Conservation (phyloP, 2,329 filamentous ascomycete genomes). For the Cladophialophora bantiana region DNA sequence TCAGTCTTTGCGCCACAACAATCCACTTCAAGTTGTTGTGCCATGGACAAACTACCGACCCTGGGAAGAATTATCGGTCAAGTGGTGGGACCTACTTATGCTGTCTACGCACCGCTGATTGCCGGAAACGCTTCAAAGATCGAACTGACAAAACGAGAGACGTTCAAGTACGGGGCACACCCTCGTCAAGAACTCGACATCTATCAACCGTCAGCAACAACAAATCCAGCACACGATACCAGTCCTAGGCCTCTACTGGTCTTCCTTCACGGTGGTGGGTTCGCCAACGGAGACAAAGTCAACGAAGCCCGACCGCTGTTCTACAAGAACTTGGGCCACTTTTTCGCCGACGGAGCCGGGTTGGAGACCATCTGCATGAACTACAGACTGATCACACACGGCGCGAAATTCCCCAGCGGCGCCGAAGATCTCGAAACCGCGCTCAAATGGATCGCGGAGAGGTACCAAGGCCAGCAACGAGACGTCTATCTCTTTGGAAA, state of each 20-base stretch:
- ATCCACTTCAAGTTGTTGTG: background rate
- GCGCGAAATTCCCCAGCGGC: conserved; percentile 50
- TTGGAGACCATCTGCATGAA: conserved; percentile 49
- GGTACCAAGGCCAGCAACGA: background rate
- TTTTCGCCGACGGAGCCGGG: conserved; percentile 47
- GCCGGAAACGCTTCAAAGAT: background rate
- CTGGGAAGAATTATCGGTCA: conserved; percentile 1
- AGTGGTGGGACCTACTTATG: conserved; percentile 6
- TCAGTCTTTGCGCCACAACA: too few relatives aligned
- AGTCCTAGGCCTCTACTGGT: conserved; percentile 50
- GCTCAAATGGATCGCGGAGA: conserved; percentile 46
- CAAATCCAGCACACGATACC: conserved; percentile 39
- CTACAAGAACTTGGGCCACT: conserved; percentile 49
- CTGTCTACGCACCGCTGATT: conserved; percentile 14
- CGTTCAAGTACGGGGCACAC: conserved; percentile 45
- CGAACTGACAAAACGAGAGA: background rate
- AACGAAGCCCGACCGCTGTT: conserved; percentile 41
- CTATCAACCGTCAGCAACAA: conserved; percentile 44
- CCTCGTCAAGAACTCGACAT: conserved; percentile 51
- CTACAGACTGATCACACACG: conserved; percentile 50
- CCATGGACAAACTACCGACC: conserved; percentile 18
- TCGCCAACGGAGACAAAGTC: conserved; percentile 45
- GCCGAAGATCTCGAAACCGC: conserved; percentile 49
- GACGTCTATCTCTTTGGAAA: conserved; percentile 14
- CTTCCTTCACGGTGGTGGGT: conserved; percentile 52